phyloP scores from a whole-genome alignment of 495 filamentous ascomycete genomes.

The Trichoderma orchidacearum region DNA sequence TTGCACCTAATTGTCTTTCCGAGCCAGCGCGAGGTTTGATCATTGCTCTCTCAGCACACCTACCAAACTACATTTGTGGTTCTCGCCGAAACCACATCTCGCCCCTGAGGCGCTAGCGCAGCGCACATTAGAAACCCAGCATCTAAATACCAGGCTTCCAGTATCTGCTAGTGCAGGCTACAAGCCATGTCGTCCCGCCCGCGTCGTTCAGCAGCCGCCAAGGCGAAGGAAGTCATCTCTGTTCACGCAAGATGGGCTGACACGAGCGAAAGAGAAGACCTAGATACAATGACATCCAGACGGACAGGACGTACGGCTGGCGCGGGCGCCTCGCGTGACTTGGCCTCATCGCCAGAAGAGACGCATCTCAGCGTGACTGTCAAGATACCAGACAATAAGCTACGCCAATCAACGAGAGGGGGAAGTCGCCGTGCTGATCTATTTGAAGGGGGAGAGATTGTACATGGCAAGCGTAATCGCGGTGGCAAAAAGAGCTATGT shows the following conservation, averaged over 20 bases:
- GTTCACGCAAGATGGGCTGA: constrained; percentile 6
- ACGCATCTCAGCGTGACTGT: constrained; percentile 64
- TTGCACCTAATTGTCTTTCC: background rate
- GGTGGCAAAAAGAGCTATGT: constrained; percentile 57
- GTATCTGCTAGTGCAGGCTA: constrained; percentile 4
- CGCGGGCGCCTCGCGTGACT: constrained; percentile 41
- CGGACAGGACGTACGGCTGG: constrained; percentile 3
- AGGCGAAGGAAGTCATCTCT: constrained; percentile 17
- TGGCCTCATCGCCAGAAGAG: constrained; percentile 40
- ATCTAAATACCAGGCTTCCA: background rate
- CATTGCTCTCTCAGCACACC: no score
- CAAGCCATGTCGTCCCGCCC: constrained; percentile 32
- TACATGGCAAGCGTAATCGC: constrained; percentile 48
- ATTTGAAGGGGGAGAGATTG: constrained; percentile 41
- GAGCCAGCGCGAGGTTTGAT: no score
- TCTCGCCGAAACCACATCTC: no score
- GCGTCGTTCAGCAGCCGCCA: constrained; percentile 32
- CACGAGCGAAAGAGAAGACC: constrained; percentile 1
- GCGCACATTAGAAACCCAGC: background rate
- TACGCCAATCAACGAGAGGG: constrained; percentile 51
- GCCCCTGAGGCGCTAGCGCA: no score
- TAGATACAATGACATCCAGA: constrained; percentile 2
- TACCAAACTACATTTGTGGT: no score
- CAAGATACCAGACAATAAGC: constrained; percentile 70
- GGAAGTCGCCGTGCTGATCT: constrained; percentile 15